A percentile compares a stretch with the other conserved stretches of the same genome.
phyloP scores from a whole-genome alignment of 2,329 filamentous ascomycete species.

The Fusarium drepaniforme region DNA sequence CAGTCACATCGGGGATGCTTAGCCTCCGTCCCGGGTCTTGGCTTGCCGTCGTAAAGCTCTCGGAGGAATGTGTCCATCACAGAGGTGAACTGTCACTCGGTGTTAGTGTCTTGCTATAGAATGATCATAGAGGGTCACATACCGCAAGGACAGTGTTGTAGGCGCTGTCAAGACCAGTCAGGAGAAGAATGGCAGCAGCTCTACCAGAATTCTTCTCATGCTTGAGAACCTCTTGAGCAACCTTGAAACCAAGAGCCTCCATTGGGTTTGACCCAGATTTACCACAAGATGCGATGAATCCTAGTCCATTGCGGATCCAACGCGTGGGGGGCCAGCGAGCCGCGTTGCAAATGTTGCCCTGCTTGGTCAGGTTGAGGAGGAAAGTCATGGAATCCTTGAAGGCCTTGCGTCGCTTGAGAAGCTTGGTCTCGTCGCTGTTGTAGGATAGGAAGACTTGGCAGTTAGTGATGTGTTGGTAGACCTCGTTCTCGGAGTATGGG shows the following conservation, averaged over 20 bases:
- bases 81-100: slow-evolving; percentile 21
- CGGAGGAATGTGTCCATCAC: slow-evolving; percentile 18
- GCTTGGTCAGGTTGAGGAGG: slow-evolving; percentile 20
- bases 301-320: not conserved
- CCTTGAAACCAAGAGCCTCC: slow-evolving; percentile 23
- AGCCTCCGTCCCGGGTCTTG: not conserved
- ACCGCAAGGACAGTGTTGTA: slow-evolving; percentile 31
- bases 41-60: not conserved
- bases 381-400: slow-evolving; percentile 35
- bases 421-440: slow-evolving; percentile 40
- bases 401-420: slow-evolving; percentile 32
- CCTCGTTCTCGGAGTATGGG: slow-evolving; percentile 34
- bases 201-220: slow-evolving; percentile 11
- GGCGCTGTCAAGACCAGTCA: slow-evolving; percentile 30
- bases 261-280: slow-evolving; percentile 20
- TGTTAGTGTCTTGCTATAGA: not conserved
- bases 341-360: slow-evolving; percentile 30
- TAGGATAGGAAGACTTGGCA: slow-evolving; percentile 41
- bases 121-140: not conserved
- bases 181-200: slow-evolving; percentile 31
- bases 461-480: slow-evolving; percentile 44
- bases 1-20: not conserved
- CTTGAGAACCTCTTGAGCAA: slow-evolving; percentile 22
- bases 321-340: slow-evolving; percentile 9
- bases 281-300: not conserved